A percentile compares a stretch with the other conserved stretches of the same genome.
Conservation (phyloP, 2,329 filamentous ascomycete species). For the Alternaria alternata region DNA sequence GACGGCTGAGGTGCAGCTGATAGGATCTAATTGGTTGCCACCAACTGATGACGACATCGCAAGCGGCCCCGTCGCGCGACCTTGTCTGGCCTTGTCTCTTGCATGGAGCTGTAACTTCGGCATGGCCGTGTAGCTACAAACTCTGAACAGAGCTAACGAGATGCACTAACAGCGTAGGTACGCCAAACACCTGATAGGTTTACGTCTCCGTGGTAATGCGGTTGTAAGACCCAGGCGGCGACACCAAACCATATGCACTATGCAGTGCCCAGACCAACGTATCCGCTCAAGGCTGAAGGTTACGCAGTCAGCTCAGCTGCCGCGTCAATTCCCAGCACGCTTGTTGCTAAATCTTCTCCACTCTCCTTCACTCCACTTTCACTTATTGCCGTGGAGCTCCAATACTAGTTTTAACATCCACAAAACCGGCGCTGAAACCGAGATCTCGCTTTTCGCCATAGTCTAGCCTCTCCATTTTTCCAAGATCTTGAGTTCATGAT, state of each 20-base stretch:
- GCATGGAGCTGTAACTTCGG: constrained; percentile 8
- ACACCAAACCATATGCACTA: constrained; percentile 6
- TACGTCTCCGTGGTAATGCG: neutral
- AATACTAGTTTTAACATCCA: neutral
- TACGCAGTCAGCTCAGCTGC: constrained; percentile 6
- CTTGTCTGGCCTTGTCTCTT: neutral
- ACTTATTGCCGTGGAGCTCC: neutral
- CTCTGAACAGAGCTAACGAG: constrained; percentile 7
- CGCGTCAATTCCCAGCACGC: constrained; percentile 15
- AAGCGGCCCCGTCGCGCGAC: neutral
- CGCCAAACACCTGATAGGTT: neutral
- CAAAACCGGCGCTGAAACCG: constrained; percentile 1
- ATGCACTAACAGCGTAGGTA: constrained; percentile 9
- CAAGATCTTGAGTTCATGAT: constrained; percentile 4
- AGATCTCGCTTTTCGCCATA: constrained; percentile 4
- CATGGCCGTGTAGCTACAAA: constrained; percentile 10
- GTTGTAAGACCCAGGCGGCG: neutral
- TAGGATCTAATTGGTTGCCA: constrained; percentile 9
- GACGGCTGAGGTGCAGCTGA: constrained; percentile 15
- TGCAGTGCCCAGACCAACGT: constrained; percentile 5
- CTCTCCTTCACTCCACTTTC: neutral
- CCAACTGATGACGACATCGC: constrained; percentile 10
- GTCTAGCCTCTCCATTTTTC: neutral
- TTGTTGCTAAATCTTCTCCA: constrained; percentile 8
- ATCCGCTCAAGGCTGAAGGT: constrained; percentile 10